A percentile compares a stretch with the other conserved stretches of the same genome.
These are phyloP conservation scores for Hypsizygus marmoreus DNA, from an alignment of 768 basidiomycete genomes.

Conservation along the genomic window DNA sequence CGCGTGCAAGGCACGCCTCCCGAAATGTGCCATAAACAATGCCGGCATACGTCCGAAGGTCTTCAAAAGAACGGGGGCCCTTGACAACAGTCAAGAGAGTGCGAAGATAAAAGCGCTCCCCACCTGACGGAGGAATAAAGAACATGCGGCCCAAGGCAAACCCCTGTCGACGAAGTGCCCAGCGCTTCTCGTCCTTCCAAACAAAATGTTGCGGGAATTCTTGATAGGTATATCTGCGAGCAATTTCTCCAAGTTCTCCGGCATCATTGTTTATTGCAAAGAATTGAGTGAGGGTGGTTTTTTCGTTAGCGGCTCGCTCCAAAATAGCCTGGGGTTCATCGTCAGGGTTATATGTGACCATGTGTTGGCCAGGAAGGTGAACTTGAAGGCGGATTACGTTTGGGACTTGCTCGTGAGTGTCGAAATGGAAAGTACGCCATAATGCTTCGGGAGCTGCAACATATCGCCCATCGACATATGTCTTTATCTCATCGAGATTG, in stretches of 20 bases:
- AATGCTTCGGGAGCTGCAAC: slow-evolving; percentile 33
- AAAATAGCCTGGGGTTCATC: slow-evolving; percentile 27
- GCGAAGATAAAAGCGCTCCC: slow-evolving; percentile 43
- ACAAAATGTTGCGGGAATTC: slow-evolving; percentile 38
- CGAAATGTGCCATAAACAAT: slow-evolving; percentile 30
- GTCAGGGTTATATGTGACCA: slow-evolving; percentile 33
- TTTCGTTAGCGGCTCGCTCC: slow-evolving; percentile 18
- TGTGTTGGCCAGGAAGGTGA: slow-evolving; percentile 42
- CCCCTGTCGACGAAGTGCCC: slow-evolving; percentile 27
- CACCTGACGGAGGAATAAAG: slow-evolving; percentile 33
- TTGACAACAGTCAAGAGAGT: slow-evolving; percentile 39
- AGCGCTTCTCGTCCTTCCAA: slow-evolving; percentile 23
- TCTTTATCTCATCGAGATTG: slow-evolving; percentile 33
- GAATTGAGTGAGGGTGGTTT: slow-evolving; percentile 31
- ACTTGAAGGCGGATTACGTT: slow-evolving; percentile 42
- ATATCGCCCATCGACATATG: slow-evolving; percentile 38
- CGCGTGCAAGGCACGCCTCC: slow-evolving; percentile 41
- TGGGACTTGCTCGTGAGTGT: slow-evolving; percentile 37
- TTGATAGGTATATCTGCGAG: slow-evolving; percentile 30
- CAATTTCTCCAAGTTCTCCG: slow-evolving; percentile 16
- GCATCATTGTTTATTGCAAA: slow-evolving; percentile 26
- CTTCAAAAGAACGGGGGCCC: slow-evolving; percentile 31
- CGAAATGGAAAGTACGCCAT: slow-evolving; percentile 30
- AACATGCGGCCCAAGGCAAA: slow-evolving; percentile 45
- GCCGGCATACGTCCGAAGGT: slow-evolving; percentile 22